These are phyloP conservation scores for Aspergillus pseudoviridinutans DNA, from an alignment of 2,329 filamentous ascomycete species.

Conservation along the genomic window DNA sequence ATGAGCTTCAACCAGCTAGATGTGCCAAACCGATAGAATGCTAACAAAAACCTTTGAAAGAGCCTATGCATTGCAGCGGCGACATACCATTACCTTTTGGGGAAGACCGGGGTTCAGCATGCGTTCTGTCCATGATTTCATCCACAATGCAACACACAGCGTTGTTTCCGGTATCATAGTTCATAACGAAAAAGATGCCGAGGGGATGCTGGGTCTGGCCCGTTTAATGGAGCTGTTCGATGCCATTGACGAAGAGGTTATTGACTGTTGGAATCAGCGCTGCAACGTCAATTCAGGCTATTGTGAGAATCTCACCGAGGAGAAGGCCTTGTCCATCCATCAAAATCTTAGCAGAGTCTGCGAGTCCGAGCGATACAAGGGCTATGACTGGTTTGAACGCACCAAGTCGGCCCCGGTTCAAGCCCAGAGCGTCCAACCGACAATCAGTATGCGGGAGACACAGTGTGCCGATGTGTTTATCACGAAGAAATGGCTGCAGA, in stretches of 20 bases:
- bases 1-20: not conserved
- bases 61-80: conserved; percentile 42
- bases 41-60: conserved; percentile 16
- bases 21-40: not conserved
- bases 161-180: conserved; percentile 39
- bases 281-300: conserved; percentile 60
- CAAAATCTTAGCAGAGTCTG: conserved; percentile 31
- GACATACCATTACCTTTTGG: conserved; percentile 41
- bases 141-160: conserved; percentile 33
- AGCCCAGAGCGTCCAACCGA: conserved; percentile 18
- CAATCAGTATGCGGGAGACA: conserved; percentile 31
- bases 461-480: conserved; percentile 42
- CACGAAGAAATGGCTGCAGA: conserved; percentile 43
- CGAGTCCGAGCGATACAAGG: conserved; percentile 33
- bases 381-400: conserved; percentile 37
- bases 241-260: conserved; percentile 41
- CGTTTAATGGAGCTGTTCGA: conserved; percentile 44
- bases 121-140: conserved; percentile 39
- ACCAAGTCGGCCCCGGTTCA: conserved; percentile 22
- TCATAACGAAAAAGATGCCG: conserved; percentile 42
- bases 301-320: conserved; percentile 63
- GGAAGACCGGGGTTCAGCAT: conserved; percentile 39
- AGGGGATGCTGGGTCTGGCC: conserved; percentile 41
- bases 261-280: conserved; percentile 43
- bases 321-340: conserved; percentile 50